These are phyloP conservation scores for Beauveria pseudobassiana DNA, from an alignment of 2,329 filamentous ascomycete species.

Conservation along the genomic window DNA sequence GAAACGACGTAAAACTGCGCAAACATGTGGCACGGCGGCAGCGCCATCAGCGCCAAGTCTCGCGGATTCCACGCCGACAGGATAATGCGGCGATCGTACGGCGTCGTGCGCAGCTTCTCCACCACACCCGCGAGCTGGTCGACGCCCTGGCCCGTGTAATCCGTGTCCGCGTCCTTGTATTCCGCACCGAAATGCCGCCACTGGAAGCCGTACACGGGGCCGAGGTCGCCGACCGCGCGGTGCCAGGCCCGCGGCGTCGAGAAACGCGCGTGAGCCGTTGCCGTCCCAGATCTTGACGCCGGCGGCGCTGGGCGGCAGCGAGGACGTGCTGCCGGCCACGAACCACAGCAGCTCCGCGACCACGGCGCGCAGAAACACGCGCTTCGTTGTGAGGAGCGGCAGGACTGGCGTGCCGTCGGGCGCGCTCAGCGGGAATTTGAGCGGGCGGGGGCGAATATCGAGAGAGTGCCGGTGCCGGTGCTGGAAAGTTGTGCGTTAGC, in stretches of 20 bases:
- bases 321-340: slow-evolving; percentile 75
- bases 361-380: slow-evolving; percentile 86
- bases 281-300: slow-evolving; percentile 98
- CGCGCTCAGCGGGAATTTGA: slow-evolving; percentile 74
- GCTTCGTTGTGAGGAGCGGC: slow-evolving; percentile 93
- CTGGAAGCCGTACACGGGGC: slow-evolving; percentile 96
- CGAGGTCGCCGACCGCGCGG: slow-evolving; percentile 80
- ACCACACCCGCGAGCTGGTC: slow-evolving; percentile 92
- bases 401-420: slow-evolving; percentile 57
- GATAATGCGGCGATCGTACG: slow-evolving; percentile 85
- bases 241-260: slow-evolving; percentile 81
- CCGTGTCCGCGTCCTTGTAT: slow-evolving; percentile 69
- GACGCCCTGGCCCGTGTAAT: slow-evolving; percentile 83
- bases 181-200: slow-evolving; percentile 97
- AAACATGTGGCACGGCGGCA: slow-evolving; percentile 96
- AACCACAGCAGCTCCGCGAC: slow-evolving; percentile 96
- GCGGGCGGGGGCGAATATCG: slow-evolving; percentile 76
- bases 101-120: slow-evolving; percentile 71
- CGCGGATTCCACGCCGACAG: slow-evolving; percentile 90
- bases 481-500: slow-evolving; percentile 36
- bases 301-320: slow-evolving; percentile 63
- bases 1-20: slow-evolving; percentile 89
- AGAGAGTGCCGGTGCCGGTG: slow-evolving; percentile 88
- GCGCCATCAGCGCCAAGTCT: slow-evolving; percentile 78
- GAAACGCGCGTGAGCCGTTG: slow-evolving; percentile 84